phyloP scores from a whole-genome alignment of 257 asterid genomes.

The Solanum chmielewskii region DNA sequence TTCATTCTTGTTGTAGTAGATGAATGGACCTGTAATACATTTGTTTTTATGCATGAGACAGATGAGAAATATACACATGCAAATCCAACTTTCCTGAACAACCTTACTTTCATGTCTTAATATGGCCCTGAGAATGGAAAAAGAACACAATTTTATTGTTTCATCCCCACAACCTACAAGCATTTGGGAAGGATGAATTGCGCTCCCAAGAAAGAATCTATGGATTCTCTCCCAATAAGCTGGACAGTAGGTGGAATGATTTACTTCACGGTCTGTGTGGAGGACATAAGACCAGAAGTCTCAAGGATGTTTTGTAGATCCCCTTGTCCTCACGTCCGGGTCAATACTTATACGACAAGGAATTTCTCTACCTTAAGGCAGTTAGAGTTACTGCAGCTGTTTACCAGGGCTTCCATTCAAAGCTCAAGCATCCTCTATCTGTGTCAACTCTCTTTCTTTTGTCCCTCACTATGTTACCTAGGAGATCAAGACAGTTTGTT shows the following conservation, averaged over 20 bases:
- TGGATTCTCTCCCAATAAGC: not conserved
- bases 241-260: not conserved
- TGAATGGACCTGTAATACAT: not conserved
- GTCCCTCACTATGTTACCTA: not conserved
- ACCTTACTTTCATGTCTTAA: not conserved
- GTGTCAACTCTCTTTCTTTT: not conserved
- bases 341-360: not conserved
- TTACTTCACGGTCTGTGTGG: not conserved
- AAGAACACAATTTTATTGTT: not conserved
- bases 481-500: not conserved
- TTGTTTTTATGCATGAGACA: not conserved
- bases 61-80: not conserved
- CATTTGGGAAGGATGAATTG: not conserved
- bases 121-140: not conserved
- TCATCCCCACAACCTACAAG: not conserved
- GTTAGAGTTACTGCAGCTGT: not conserved
- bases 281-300: not conserved
- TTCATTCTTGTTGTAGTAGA: not conserved
- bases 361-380: not conserved
- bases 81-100: not conserved
- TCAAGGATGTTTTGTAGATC: not conserved
- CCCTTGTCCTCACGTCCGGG: not conserved
- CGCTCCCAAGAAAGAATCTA: not conserved
- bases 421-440: not conserved
- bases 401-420: not conserved